Evolutionary conservation across 305 asterid genomes (phyloP).

Genomic region (Solanum aculeatissimum): DNA sequence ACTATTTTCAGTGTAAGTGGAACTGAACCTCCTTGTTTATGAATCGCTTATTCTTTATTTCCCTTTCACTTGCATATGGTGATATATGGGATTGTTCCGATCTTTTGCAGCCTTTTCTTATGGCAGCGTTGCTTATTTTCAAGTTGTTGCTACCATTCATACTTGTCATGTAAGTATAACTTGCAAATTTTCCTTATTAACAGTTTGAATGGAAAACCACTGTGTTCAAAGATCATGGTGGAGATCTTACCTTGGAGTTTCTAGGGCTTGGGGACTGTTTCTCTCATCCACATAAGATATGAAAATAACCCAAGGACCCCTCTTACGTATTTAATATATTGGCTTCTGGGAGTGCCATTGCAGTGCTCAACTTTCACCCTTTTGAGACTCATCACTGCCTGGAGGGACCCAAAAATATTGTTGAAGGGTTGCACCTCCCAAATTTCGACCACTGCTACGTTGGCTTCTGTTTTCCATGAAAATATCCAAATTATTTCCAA

Average conservation of each 20-base stretch:
- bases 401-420: background rate
- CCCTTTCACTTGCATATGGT: background rate
- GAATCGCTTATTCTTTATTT: background rate
- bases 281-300: background rate
- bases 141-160: conserved; percentile 69
- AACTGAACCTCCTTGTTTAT: background rate
- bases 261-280: background rate
- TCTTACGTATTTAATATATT: background rate
- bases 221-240: background rate
- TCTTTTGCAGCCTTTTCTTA: conserved; percentile 84
- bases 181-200: background rate
- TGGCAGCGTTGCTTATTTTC: conserved; percentile 93
- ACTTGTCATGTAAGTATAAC: conserved; percentile 73
- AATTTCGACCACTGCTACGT: background rate
- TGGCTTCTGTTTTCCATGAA: background rate
- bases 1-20: conserved; percentile 88
- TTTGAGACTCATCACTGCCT: background rate
- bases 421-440: background rate
- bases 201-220: background rate
- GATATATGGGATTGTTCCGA: conserved; percentile 4
- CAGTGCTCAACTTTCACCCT: background rate
- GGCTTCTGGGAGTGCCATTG: background rate
- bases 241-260: background rate
- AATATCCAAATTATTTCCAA: background rate
- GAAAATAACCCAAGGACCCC: background rate